These are phyloP conservation scores for Simmondsia chinensis DNA, from an alignment of 148 eudicot genomes.

Conservation along the genomic window DNA sequence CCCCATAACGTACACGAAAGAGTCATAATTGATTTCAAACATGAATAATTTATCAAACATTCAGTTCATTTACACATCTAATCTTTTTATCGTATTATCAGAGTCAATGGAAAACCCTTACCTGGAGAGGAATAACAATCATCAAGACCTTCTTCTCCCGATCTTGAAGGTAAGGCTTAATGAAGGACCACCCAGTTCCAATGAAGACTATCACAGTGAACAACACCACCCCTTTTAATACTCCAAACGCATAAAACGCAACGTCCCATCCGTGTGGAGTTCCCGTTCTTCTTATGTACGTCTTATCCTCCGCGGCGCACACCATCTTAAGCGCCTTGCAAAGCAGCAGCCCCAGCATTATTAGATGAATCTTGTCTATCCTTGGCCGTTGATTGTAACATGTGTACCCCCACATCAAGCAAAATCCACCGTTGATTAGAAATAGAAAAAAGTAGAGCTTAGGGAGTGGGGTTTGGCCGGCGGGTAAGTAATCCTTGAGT, in stretches of 20 bases:
- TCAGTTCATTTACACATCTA: too few relatives aligned
- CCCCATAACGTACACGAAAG: too few relatives aligned
- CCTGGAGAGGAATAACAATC: slow-evolving; percentile 28
- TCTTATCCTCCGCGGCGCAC: slow-evolving; percentile 29
- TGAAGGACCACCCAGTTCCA: slow-evolving; percentile 40
- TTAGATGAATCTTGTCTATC: slow-evolving; percentile 15
- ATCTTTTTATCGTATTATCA: too few relatives aligned
- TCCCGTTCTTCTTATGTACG: slow-evolving; percentile 20
- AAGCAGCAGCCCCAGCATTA: slow-evolving; percentile 21
- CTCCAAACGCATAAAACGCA: slow-evolving; percentile 20
- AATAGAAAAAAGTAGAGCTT: slow-evolving; percentile 18
- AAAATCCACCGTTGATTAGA: slow-evolving; percentile 6
- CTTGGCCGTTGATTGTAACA: slow-evolving; percentile 5
- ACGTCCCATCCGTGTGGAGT: slow-evolving; percentile 43
- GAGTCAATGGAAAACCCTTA: too few relatives aligned
- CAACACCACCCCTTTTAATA: slow-evolving; percentile 18
- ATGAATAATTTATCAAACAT: too few relatives aligned
- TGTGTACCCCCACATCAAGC: slow-evolving; percentile 10
- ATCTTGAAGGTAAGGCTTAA: slow-evolving; percentile 34
- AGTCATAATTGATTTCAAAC: too few relatives aligned
- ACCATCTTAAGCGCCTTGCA: slow-evolving; percentile 22
- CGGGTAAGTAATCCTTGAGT: slow-evolving; percentile 19
- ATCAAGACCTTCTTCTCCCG: slow-evolving; percentile 25
- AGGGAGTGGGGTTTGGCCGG: slow-evolving; percentile 17
- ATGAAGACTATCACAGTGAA: slow-evolving; percentile 29